These are phyloP conservation scores for Geotrichum aggregatum DNA, from an alignment of 1,139 yeast genomes.

Conservation along the genomic window DNA sequence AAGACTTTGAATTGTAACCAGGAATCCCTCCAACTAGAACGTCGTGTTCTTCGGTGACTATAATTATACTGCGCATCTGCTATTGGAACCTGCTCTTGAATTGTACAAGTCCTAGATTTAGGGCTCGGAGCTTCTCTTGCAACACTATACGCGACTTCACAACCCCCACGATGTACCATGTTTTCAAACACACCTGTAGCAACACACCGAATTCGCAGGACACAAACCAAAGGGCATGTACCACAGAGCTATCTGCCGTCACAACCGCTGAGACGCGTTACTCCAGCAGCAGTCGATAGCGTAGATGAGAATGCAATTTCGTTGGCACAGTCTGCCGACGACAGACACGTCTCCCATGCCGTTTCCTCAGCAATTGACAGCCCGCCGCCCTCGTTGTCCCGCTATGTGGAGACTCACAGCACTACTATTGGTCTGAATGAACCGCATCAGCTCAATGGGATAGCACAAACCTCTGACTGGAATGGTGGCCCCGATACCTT, in stretches of 20 bases:
- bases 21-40: not conserved
- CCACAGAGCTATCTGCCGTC: slow-evolving; percentile 3
- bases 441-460: not conserved
- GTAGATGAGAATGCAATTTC: slow-evolving; percentile 7
- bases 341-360: not conserved
- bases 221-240: not conserved
- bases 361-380: slow-evolving; percentile 8
- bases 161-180: slow-evolving; percentile 4
- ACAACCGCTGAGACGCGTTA: slow-evolving; percentile 9
- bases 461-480: not conserved
- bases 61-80: not conserved
- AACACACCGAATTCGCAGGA: slow-evolving; percentile 4
- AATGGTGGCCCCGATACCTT: not conserved
- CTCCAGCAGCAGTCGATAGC: not conserved
- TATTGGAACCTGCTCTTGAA: not conserved
- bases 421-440: not conserved
- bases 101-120: no score
- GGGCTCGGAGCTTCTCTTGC: no score
- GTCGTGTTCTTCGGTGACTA: no score
- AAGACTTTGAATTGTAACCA: not conserved
- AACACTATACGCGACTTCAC: not conserved
- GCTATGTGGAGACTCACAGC: slow-evolving; percentile 5
- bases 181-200: slow-evolving; percentile 10
- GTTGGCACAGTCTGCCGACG: slow-evolving; percentile 7
- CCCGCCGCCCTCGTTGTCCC: slow-evolving; percentile 7